phyloP scores from a whole-genome alignment of 257 asterid genomes.

The Eustoma russellianum region DNA sequence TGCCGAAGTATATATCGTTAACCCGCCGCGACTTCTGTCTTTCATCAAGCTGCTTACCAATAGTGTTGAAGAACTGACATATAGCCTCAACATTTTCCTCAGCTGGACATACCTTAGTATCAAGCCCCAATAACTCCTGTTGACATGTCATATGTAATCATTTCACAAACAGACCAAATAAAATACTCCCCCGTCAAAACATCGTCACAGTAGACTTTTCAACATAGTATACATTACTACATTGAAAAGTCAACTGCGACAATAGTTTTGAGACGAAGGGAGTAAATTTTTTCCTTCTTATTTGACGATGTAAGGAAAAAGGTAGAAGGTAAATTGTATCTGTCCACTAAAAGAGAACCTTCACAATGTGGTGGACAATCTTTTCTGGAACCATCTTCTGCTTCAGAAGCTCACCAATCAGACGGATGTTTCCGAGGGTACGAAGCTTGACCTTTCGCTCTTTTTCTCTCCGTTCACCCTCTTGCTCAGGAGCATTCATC shows the following conservation, averaged over 20 bases:
- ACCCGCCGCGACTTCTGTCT: constrained; percentile 62
- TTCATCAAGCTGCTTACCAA: constrained; percentile 89
- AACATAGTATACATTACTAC: too few relatives aligned
- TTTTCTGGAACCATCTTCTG: constrained; percentile 96
- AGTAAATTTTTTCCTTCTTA: too few relatives aligned
- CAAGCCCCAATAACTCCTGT: constrained; percentile 75
- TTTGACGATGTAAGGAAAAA: too few relatives aligned
- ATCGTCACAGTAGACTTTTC: too few relatives aligned
- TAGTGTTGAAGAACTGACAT: constrained; percentile 88
- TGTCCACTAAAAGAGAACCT: constrained; percentile 31
- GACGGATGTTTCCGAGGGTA: constrained; percentile 91
- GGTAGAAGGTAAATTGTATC: too few relatives aligned
- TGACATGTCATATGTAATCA: neutral
- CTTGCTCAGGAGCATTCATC: constrained; percentile 88
- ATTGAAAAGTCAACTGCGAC: too few relatives aligned
- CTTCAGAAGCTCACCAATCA: constrained; percentile 95
- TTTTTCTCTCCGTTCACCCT: constrained; percentile 72
- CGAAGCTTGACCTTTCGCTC: constrained; percentile 80
- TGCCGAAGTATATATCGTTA: constrained; percentile 58
- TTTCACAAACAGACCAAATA: neutral
- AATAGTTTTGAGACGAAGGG: too few relatives aligned
- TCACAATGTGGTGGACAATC: constrained; percentile 96
- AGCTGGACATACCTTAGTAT: constrained; percentile 60
- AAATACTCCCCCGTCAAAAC: too few relatives aligned
- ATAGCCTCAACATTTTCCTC: constrained; percentile 98